Base-by-base conservation (phyloP, 352 stramenopile genomes). In the Thalassiosira mediterranea region DNA sequence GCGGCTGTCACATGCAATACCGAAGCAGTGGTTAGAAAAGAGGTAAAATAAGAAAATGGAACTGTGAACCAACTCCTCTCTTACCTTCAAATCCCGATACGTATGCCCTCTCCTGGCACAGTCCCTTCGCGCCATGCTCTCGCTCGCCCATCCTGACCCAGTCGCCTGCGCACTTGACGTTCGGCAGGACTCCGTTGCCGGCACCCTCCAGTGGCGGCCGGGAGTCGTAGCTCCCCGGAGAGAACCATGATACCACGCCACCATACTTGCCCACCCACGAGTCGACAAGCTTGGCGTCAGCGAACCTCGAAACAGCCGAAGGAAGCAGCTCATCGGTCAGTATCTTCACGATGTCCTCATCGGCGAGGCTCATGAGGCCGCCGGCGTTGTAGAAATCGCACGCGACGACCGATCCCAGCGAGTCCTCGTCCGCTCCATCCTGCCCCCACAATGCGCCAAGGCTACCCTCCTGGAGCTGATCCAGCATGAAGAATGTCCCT, bases 401-500 rank as follows among this genome's bases (percentile, higher is more conserved):
- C 4, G 88, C 88, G 2, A 95, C 66, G 1, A 95, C 91, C 7
- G 81, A 91, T 15, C 91, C 91, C 15, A 58, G 29, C 15, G 47
- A 23, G 3, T 51, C 48, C 15, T 58, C 28, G 4, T 52, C 52
- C 7, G 61, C 48, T 19, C 26, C 29, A 19, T 52, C 47, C 10
- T 75, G 68, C 44, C 84, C 89, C 90, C 90, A 94, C 4, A 94
- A 58, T 17, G 70, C 67, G 19, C 64, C 54, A 47, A 81, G 28
- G 56, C 76, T 78, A 13, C 84, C 81, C 25, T 75, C 81, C 72
- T 95, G 91, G 3, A 95, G 74, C 72, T 95, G 88, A 86, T 95
- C 89, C 29, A 95, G 72, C 86, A 94, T 93, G 75, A 95, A 95
- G 60, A 95, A 95, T 13, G 91, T 95, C 28, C 91, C 91, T 17